A percentile compares a stretch with the other conserved stretches of the same genome.
Conservation (phyloP, 768 basidiomycete genomes). For the Tremella fuciformis region DNA sequence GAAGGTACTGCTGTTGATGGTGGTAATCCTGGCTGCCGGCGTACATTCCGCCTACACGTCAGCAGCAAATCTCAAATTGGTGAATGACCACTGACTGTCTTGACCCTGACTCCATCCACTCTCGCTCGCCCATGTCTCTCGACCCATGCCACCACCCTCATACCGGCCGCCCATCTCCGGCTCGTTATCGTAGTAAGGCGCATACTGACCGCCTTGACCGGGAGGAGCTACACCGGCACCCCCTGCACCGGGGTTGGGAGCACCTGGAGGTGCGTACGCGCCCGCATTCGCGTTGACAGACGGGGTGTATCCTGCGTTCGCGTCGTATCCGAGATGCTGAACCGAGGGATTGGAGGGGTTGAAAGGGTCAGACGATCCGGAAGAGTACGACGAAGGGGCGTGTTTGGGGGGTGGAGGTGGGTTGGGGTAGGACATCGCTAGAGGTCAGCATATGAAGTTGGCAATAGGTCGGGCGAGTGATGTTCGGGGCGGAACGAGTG, state of each 20-base stretch:
- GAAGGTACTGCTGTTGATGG: constrained; percentile 52
- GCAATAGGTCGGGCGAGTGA: no score
- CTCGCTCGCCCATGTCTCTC: constrained; percentile 50
- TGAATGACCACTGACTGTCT: constrained; percentile 21
- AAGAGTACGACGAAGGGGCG: constrained; percentile 38
- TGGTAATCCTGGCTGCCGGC: constrained; percentile 32
- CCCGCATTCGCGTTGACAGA: neutral
- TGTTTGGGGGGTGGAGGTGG: constrained; percentile 41
- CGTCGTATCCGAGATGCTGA: constrained; percentile 34
- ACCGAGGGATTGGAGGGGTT: constrained; percentile 25
- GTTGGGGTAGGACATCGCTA: constrained; percentile 43
- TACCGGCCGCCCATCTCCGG: constrained; percentile 46
- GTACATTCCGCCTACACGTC: constrained; percentile 15
- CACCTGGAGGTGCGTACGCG: constrained; percentile 20
- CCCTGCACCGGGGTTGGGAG: constrained; percentile 31
- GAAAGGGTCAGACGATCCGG: constrained; percentile 42
- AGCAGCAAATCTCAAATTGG: constrained; percentile 16
- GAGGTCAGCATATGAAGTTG: no score
- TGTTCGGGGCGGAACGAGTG: no score
- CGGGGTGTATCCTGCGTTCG: constrained; percentile 14
- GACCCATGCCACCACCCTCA: constrained; percentile 45
- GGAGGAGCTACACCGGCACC: constrained; percentile 39
- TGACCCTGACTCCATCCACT: constrained; percentile 38
- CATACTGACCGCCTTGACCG: constrained; percentile 38
- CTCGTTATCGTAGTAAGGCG: constrained; percentile 43